phyloP scores from a whole-genome alignment of 345 rosid species.

The Gynandropsis gynandra region DNA sequence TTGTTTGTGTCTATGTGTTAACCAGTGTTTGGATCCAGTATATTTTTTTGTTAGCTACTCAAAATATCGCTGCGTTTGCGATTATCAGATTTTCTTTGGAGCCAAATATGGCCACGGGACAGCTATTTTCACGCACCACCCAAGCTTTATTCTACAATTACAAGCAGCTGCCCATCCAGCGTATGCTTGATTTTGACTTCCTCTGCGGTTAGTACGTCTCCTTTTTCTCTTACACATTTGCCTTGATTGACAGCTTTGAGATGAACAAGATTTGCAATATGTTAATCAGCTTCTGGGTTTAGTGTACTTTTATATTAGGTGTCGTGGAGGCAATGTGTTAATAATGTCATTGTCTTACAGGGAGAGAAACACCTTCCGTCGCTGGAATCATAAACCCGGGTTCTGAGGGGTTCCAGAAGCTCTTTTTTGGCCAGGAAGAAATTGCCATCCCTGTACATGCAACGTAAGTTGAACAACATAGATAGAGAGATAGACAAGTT shows the following conservation, averaged over 20 bases:
- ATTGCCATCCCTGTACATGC: slow-evolving; percentile 96
- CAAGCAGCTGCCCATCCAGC: slow-evolving; percentile 93
- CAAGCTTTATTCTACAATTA: slow-evolving; percentile 91
- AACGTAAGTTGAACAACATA: slow-evolving; percentile 35
- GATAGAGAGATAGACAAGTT: slow-evolving; percentile 1
- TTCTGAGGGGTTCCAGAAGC: slow-evolving; percentile 93
- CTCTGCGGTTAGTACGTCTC: slow-evolving; percentile 58
- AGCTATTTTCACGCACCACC: slow-evolving; percentile 75
- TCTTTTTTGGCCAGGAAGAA: slow-evolving; percentile 98
- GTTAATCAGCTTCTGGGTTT: slow-evolving; percentile 7
- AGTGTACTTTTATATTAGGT: neutral
- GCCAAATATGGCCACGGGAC: slow-evolving; percentile 78
- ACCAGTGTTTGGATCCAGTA: slow-evolving; percentile 13
- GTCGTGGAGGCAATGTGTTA: neutral
- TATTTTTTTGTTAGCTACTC: neutral
- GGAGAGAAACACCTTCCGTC: slow-evolving; percentile 94
- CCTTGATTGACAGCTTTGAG: neutral
- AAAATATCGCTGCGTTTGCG: neutral
- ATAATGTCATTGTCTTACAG: slow-evolving; percentile 28
- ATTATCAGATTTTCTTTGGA: slow-evolving; percentile 35
- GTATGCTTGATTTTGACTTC: slow-evolving; percentile 99
- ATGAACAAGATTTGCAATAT: neutral
- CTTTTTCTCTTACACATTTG: neutral
- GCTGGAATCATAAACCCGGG: slow-evolving; percentile 96
- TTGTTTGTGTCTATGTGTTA: neutral